Conservation (phyloP, 768 basidiomycete genomes). For the Tylopilus sp. region DNA sequence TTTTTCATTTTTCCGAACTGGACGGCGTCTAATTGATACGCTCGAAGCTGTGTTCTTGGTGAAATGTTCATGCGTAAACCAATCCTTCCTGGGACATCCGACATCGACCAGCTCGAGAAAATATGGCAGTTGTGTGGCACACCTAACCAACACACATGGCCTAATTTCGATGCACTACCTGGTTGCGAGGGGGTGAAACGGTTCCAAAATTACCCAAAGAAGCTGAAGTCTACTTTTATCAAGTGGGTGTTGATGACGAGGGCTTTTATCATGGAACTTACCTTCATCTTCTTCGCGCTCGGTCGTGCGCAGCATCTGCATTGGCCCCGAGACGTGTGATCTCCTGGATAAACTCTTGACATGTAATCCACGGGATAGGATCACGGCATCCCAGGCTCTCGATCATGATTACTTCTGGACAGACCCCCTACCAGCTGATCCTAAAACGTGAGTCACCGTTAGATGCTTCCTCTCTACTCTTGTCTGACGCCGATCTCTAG, state of each 20-base stretch:
- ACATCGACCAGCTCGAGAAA: slow-evolving; percentile 87
- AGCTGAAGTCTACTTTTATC: slow-evolving; percentile 55
- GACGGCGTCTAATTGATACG: slow-evolving; percentile 3
- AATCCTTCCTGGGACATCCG: slow-evolving; percentile 82
- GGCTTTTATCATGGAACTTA: background rate
- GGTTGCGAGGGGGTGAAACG: slow-evolving; percentile 78
- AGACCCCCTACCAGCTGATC: slow-evolving; percentile 82
- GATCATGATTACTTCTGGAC: slow-evolving; percentile 96
- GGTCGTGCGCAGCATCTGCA: slow-evolving; percentile 37
- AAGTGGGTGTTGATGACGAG: slow-evolving; percentile 41
- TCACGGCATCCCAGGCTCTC: slow-evolving; percentile 83
- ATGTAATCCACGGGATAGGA: slow-evolving; percentile 78
- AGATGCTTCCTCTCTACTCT: background rate
- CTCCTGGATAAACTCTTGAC: slow-evolving; percentile 78
- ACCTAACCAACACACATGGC: slow-evolving; percentile 80
- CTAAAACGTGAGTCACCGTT: slow-evolving; percentile 56
- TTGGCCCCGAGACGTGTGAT: slow-evolving; percentile 73
- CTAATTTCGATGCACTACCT: slow-evolving; percentile 68
- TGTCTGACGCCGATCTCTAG: slow-evolving; percentile 32
- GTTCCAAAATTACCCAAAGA: slow-evolving; percentile 51
- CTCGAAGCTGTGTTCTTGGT: slow-evolving; percentile 81
- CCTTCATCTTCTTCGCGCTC: slow-evolving; percentile 3
- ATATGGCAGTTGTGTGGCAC: slow-evolving; percentile 91
- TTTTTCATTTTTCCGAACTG: no score
- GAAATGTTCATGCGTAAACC: slow-evolving; percentile 92